Evolutionary conservation across 2,329 filamentous ascomycete species (phyloP).

Genomic region (Ceratocystis destructans): DNA sequence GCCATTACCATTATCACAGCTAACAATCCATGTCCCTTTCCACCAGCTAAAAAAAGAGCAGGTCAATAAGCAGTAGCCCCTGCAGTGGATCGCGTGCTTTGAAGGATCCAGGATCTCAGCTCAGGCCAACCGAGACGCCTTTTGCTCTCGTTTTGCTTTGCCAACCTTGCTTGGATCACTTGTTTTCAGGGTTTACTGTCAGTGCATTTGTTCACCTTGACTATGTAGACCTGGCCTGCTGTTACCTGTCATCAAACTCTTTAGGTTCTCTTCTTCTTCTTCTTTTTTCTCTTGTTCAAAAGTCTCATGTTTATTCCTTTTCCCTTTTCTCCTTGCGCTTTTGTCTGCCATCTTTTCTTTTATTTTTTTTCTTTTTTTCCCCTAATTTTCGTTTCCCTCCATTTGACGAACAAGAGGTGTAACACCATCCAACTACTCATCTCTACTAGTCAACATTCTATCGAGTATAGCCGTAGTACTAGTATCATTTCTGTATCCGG

Average conservation of each 20-base stretch:
- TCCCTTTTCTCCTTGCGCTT: constrained; percentile 1
- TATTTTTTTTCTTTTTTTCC: not conserved
- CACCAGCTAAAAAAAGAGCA: not conserved
- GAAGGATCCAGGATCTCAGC: constrained; percentile 16
- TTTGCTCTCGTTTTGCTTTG: constrained; percentile 5
- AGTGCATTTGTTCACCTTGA: constrained; percentile 7
- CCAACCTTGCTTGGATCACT: constrained; percentile 11
- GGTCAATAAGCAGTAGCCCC: constrained; percentile 2
- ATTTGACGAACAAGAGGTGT: not conserved
- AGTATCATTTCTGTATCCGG: constrained; percentile 3
- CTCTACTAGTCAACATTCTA: not conserved
- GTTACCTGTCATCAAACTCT: constrained; percentile 11
- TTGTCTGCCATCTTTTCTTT: not conserved
- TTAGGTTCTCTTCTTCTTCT: not conserved
- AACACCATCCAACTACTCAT: constrained; percentile 1
- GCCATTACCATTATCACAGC: not conserved
- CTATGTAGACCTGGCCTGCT: constrained; percentile 5
- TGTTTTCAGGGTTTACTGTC: constrained; percentile 12
- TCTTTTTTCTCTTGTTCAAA: constrained; percentile 11
- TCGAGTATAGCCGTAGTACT: not conserved
- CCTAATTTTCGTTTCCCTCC: not conserved
- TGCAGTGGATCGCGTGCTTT: constrained; percentile 15
- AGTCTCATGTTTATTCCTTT: constrained; percentile 11
- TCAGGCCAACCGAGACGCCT: constrained; percentile 9
- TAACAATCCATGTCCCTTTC: not conserved